These are phyloP conservation scores for Westerdykella sp. DNA, from an alignment of 2,329 filamentous ascomycete genomes.

Conservation along the genomic window DNA sequence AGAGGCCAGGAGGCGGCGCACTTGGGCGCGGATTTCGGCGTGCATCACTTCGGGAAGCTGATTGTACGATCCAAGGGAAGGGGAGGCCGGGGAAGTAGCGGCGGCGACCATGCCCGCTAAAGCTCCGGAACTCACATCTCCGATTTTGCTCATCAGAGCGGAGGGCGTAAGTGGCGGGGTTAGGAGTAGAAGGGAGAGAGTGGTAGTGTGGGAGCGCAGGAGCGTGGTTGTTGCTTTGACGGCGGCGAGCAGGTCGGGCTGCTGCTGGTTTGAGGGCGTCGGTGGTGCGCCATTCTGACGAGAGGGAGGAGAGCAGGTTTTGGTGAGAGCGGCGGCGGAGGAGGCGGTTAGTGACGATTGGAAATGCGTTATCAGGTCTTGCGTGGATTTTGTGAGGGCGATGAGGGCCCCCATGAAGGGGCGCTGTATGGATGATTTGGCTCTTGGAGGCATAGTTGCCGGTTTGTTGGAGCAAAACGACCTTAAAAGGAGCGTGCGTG, in stretches of 20 bases:
- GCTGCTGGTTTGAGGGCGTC: constrained; percentile 8
- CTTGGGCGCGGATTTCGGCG: constrained; percentile 56
- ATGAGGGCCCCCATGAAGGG: constrained; percentile 15
- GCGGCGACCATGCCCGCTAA: constrained; percentile 66
- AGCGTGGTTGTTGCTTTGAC: constrained; percentile 66
- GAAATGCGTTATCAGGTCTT: constrained; percentile 32
- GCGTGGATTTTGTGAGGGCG: constrained; percentile 32
- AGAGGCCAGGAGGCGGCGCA: constrained; percentile 56
- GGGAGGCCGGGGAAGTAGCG: constrained; percentile 13
- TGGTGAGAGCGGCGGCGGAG: neutral
- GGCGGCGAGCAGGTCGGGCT: constrained; percentile 53
- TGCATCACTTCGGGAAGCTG: constrained; percentile 47
- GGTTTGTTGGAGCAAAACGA: too few relatives aligned
- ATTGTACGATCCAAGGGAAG: constrained; percentile 1
- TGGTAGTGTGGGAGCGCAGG: constrained; percentile 77
- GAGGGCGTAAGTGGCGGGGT: constrained; percentile 80
- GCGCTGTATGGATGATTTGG: neutral
- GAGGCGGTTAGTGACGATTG: constrained; percentile 28
- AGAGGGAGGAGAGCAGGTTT: neutral
- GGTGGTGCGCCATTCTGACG: constrained; percentile 8
- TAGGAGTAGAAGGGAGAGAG: constrained; percentile 78
- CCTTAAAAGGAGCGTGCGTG: too few relatives aligned
- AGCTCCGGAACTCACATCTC: constrained; percentile 65
- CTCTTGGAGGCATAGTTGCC: neutral
- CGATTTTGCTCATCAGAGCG: constrained; percentile 64